A percentile compares a stretch with the other conserved stretches of the same genome.
phyloP scores from a whole-genome alignment of 1,284 basidiomycete species.

The Pascua guehoae region DNA sequence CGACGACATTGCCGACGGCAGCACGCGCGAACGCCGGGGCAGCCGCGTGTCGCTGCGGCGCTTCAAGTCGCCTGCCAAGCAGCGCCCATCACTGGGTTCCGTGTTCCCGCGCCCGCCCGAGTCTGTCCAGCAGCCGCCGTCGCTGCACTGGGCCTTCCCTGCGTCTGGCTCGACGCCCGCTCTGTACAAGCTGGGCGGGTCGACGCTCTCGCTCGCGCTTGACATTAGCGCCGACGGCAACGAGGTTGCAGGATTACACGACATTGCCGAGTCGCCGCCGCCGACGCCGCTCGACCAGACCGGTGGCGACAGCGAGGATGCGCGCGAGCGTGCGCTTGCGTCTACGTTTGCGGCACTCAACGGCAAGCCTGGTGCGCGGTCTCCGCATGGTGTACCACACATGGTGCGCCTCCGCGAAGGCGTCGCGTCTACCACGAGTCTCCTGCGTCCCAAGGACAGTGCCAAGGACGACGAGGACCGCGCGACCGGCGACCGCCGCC shows the following conservation, averaged over 20 bases:
- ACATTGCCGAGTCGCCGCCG: conserved; percentile 12
- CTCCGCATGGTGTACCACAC: neutral
- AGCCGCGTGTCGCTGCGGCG: conserved; percentile 13
- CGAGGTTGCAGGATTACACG: conserved; percentile 11
- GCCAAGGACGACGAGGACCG: too few species aligned
- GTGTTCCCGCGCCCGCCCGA: conserved; percentile 23
- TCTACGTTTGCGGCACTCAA: neutral
- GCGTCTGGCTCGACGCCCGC: conserved; percentile 21
- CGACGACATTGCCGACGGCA: neutral
- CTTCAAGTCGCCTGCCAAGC: conserved; percentile 11
- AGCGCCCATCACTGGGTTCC: conserved; percentile 15
- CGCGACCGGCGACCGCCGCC: neutral
- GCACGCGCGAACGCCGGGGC: conserved; percentile 5
- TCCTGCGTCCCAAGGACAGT: neutral
- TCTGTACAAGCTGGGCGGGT: conserved; percentile 23
- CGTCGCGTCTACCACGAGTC: neutral
- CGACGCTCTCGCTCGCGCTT: conserved; percentile 17
- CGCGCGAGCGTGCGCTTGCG: neutral
- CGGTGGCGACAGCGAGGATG: too few species aligned
- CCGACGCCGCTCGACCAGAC: neutral
- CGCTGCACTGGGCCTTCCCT: conserved; percentile 23
- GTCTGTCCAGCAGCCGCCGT: conserved; percentile 15
- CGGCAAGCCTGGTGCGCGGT: neutral
- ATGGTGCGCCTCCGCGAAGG: neutral
- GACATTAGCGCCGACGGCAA: conserved; percentile 13